Percentiles rank a stretch among this genome's conserved stretches.
These are phyloP conservation scores for Phytophthora pisi DNA, from an alignment of 352 stramenopile species.

Conservation along the genomic window DNA sequence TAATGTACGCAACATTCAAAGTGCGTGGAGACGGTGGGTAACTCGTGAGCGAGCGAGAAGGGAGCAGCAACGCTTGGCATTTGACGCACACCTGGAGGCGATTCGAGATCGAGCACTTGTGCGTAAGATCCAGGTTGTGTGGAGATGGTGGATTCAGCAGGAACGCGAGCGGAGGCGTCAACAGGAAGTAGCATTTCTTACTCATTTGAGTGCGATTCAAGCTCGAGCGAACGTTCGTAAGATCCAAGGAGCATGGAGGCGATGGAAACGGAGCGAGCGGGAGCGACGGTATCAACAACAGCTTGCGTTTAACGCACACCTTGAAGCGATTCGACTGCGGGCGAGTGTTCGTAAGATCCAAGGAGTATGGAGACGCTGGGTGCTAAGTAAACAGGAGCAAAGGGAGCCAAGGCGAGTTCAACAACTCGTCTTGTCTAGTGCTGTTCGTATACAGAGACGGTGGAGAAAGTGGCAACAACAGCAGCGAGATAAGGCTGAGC, in stretches of 20 bases:
- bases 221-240: neutral
- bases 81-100: conserved; percentile 6
- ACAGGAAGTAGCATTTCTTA: conserved; percentile 9
- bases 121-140: conserved; percentile 24
- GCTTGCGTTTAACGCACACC: conserved; percentile 1
- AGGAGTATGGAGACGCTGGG: neutral
- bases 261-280: conserved; percentile 8
- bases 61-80: neutral
- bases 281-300: conserved; percentile 4
- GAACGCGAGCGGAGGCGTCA: conserved; percentile 7
- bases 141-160: conserved; percentile 9
- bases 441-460: conserved; percentile 25
- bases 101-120: conserved; percentile 15
- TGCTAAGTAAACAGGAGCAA: neutral
- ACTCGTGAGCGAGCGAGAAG: conserved; percentile 8
- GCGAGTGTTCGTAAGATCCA: conserved; percentile 13
- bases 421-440: conserved; percentile 4
- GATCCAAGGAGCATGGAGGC: conserved; percentile 21
- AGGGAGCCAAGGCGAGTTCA: conserved; percentile 9
- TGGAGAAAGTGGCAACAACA: conserved; percentile 24
- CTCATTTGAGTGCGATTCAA: conserved; percentile 10
- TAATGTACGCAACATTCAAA: conserved; percentile 31
- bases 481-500: conserved; percentile 19
- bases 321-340: neutral
- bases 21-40: conserved; percentile 25